Conservation (phyloP, 2,329 filamentous ascomycete genomes). For the Ustulina deusta region DNA sequence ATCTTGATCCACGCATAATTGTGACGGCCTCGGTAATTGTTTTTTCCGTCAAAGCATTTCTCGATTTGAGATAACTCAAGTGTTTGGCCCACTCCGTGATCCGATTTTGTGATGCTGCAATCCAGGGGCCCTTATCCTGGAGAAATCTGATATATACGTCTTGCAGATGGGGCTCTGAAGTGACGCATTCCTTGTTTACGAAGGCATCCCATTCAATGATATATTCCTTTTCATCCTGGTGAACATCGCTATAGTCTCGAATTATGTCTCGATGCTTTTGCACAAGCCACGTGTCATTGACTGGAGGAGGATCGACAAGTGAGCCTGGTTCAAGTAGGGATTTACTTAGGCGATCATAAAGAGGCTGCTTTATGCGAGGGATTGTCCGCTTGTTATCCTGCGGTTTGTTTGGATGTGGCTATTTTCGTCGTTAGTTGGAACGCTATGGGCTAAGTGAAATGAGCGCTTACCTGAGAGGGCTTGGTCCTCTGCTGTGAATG, state of each 20-base stretch:
- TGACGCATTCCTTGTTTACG: constrained; percentile 63
- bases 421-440: constrained; percentile 32
- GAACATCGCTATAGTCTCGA: constrained; percentile 68
- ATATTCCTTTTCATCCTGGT: constrained; percentile 66
- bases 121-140: constrained; percentile 63
- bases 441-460: neutral
- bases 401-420: constrained; percentile 41
- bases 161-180: constrained; percentile 64
- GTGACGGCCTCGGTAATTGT: constrained; percentile 58
- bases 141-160: constrained; percentile 66
- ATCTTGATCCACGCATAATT: constrained; percentile 59
- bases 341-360: constrained; percentile 70
- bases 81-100: constrained; percentile 69
- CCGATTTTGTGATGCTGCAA: constrained; percentile 61
- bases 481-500: constrained; percentile 37
- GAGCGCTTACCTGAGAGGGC: constrained; percentile 40
- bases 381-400: constrained; percentile 57
- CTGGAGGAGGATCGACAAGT: constrained; percentile 57
- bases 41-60: constrained; percentile 60
- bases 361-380: constrained; percentile 62
- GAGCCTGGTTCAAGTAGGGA: constrained; percentile 62
- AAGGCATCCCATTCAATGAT: constrained; percentile 70
- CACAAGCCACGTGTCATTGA: constrained; percentile 66
- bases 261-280: constrained; percentile 70
- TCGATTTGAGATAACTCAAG: constrained; percentile 62